Conservation (phyloP, 129 eudicot species). For the Saussurea involucrata region DNA sequence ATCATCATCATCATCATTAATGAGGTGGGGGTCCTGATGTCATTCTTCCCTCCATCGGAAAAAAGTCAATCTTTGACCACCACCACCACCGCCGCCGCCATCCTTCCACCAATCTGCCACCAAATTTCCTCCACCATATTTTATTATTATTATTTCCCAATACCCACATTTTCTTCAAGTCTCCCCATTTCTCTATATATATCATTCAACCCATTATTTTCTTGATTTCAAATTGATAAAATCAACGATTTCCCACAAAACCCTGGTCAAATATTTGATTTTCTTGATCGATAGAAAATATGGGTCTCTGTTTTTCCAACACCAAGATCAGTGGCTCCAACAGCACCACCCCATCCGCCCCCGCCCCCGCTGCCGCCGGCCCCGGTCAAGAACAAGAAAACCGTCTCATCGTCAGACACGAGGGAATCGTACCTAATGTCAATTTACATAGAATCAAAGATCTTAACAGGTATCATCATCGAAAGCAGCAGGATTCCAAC, state of each 20-base stretch:
- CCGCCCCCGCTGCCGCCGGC: conserved; percentile 1
- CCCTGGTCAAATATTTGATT: conserved; percentile 16
- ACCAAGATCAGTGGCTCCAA: conserved; percentile 55
- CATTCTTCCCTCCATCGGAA: background rate
- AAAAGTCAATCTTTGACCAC: conserved; percentile 40
- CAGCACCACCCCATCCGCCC: conserved; percentile 42
- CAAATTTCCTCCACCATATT: conserved; percentile 39
- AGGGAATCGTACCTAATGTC: background rate
- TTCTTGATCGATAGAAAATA: conserved; percentile 18
- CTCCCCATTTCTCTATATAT: background rate
- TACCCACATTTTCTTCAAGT: conserved; percentile 3
- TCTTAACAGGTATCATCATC: conserved; percentile 23
- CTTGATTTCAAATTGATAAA: conserved; percentile 7
- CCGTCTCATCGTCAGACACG: background rate
- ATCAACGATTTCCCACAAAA: conserved; percentile 16
- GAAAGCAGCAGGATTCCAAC: conserved; percentile 18
- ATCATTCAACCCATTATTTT: background rate
- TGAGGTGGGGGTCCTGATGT: conserved; percentile 18
- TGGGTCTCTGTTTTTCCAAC: conserved; percentile 75
- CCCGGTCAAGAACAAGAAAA: conserved; percentile 4
- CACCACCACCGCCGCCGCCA: conserved; percentile 1
- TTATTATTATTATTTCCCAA: background rate
- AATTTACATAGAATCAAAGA: background rate
- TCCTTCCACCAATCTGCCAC: conserved; percentile 52
- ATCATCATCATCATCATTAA: background rate